Evolutionary conservation across 371 early-diverging fungal species (phyloP), one percentile per base, ranked within the genome.

Genomic region (Mortierella sp.): DNA sequence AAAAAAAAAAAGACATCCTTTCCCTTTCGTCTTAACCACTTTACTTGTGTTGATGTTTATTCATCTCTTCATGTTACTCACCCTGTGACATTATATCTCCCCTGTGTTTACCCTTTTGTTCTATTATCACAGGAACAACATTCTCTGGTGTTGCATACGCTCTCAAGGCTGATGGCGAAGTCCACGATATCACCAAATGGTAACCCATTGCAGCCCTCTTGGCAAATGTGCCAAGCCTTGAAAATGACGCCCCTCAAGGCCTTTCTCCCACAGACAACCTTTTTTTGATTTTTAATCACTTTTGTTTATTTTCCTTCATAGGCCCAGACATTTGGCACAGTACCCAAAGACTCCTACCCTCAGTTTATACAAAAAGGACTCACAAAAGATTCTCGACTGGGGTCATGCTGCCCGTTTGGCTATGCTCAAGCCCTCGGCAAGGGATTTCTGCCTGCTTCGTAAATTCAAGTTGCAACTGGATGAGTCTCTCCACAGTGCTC

Each of bases 71-170:
- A 20, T 62, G 11, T 26, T 39, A 32, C 51, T 18, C 39, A 37
- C 43, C 18, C 35, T 64, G 62, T 54, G 14, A 26, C 43, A 40
- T n/a, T 55, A 18, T n/a, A 57, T 51, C 32, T 30, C 47, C 2
- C n/a, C 37, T 64, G 40, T 52, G 2, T 39, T 24, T 59, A 45
- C 39, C 35, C 26, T 24, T 26, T 35, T 37, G 60, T 39, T 60
- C 39, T 37, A 20, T 37, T 16, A 22, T 52, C 51, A 51, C 43
- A 88, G 90, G 90, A 47, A 90, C 91, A 16, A 90, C 91, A 5
- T 90, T 86, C 72, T 88, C 88, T 61, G 89, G 88, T n/a, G 88
- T 86, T 26, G 87, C 89, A 5, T 90, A 86, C 77, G 86, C 86
- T 12, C 84, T 84, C 64, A 75, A 80, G 39, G 75, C 84, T 10